Evolutionary conservation across 768 basidiomycete genomes (phyloP).

Genomic region (Auriculariales sp.): DNA sequence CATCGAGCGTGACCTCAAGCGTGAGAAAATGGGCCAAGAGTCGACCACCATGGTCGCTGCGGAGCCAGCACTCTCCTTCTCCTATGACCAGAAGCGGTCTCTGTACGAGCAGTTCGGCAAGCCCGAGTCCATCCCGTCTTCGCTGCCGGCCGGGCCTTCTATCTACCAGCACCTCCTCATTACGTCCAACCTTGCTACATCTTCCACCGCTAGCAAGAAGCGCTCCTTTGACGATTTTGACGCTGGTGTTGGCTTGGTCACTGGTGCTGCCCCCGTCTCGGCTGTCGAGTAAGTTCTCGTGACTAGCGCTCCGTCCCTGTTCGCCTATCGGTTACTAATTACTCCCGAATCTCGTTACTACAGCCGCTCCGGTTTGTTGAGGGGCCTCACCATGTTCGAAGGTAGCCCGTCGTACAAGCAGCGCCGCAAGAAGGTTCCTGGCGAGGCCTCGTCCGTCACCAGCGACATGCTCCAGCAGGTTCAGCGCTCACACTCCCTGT

Average conservation of each 20-base stretch:
- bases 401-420: conserved; percentile 84
- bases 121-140: conserved; percentile 5
- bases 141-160: not conserved
- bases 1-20: conserved; percentile 87
- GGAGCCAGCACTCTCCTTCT: conserved; percentile 81
- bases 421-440: conserved; percentile 55
- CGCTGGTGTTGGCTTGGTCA: too few species aligned
- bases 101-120: conserved; percentile 81
- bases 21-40: conserved; percentile 82
- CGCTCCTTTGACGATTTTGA: conserved; percentile 9
- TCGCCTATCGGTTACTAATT: conserved; percentile 4
- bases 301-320: not conserved
- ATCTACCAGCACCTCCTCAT: not conserved
- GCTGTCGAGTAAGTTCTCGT: not conserved
- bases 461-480: not conserved
- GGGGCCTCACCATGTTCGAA: conserved; percentile 62
- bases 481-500: conserved; percentile 8
- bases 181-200: not conserved
- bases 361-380: conserved; percentile 31
- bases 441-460: not conserved
- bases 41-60: conserved; percentile 63
- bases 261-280: conserved; percentile 10
- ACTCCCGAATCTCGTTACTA: not conserved
- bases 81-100: conserved; percentile 71
- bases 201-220: conserved; percentile 6